Evolutionary conservation across 495 filamentous ascomycete genomes (phyloP).

Genomic region (Penicillium nucicola): DNA sequence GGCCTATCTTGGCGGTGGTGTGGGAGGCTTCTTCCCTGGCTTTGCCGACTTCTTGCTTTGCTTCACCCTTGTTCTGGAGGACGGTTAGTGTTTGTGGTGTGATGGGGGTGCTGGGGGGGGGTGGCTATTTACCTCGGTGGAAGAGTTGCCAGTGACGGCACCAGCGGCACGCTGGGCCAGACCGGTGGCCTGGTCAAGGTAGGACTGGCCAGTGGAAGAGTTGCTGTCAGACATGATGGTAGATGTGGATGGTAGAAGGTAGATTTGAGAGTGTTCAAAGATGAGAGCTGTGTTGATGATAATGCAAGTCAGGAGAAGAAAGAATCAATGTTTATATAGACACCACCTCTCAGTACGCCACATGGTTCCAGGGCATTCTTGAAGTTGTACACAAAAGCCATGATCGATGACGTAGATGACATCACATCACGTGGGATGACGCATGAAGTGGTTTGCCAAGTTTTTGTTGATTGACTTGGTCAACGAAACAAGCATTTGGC

Average conservation of each 20-base stretch:
- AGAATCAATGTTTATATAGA: neutral
- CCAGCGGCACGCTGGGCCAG: conserved; percentile 70
- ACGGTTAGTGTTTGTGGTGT: conserved; percentile 7
- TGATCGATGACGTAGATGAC: conserved; percentile 25
- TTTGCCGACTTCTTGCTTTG: conserved; percentile 57
- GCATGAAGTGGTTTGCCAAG: neutral
- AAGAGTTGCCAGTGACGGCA: conserved; percentile 67
- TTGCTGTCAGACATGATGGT: conserved; percentile 56
- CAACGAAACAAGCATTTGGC: no score
- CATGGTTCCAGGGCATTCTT: conserved; percentile 5
- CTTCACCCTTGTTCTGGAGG: conserved; percentile 45
- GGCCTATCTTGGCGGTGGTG: conserved; percentile 67
- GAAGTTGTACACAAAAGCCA: neutral
- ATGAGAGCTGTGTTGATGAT: neutral
- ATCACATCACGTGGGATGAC: conserved; percentile 20
- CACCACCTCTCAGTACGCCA: neutral
- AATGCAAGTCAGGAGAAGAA: neutral
- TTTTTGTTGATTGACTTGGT: neutral
- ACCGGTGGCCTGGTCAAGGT: conserved; percentile 74
- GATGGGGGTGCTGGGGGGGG: neutral
- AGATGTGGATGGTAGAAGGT: neutral
- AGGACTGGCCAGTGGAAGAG: conserved; percentile 77
- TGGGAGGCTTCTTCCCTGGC: conserved; percentile 62
- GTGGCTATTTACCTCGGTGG: conserved; percentile 54
- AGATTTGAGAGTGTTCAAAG: conserved; percentile 1